Evolutionary conservation across 805 yeast species (phyloP).

Genomic region (Suhomyces emberorum): DNA sequence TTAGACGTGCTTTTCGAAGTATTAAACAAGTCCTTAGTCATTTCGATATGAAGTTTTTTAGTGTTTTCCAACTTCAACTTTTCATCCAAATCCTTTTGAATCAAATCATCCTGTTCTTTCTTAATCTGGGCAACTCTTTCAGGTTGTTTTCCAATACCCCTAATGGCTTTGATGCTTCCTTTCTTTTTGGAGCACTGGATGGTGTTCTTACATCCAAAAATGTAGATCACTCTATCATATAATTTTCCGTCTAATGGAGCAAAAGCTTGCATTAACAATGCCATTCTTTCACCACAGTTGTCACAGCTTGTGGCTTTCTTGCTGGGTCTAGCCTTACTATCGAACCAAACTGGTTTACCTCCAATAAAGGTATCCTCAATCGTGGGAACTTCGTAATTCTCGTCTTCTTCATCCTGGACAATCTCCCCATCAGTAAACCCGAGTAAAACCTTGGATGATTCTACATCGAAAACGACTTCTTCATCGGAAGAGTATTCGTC

Average conservation of each 20-base stretch:
- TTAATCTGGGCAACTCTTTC: constrained; percentile 39
- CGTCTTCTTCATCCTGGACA: constrained; percentile 45
- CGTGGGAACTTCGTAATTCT: constrained; percentile 29
- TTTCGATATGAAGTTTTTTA: constrained; percentile 34
- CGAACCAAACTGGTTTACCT: constrained; percentile 65
- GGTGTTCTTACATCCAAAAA: constrained; percentile 67
- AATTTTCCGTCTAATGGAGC: constrained; percentile 70
- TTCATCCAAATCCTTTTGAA: constrained; percentile 34
- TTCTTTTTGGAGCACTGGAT: constrained; percentile 58
- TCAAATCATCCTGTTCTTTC: constrained; percentile 28
- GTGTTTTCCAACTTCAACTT: constrained; percentile 43
- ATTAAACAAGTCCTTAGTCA: constrained; percentile 32
- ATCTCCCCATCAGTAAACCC: constrained; percentile 63
- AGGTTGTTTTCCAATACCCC: constrained; percentile 70
- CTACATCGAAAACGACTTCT: constrained; percentile 30
- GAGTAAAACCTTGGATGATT: constrained; percentile 44
- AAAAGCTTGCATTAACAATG: constrained; percentile 72
- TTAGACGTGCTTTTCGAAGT: constrained; percentile 14
- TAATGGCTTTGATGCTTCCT: constrained; percentile 71
- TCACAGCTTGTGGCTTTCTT: constrained; percentile 56
- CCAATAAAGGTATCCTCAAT: constrained; percentile 79
- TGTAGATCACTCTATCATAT: constrained; percentile 78
- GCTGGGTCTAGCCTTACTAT: constrained; percentile 55
- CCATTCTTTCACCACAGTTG: constrained; percentile 60
- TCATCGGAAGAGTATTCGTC: constrained; percentile 56